Evolutionary conservation across 176 grass and related monocot genomes (phyloP).

Genomic region (Chrysopogon serrulatus): DNA sequence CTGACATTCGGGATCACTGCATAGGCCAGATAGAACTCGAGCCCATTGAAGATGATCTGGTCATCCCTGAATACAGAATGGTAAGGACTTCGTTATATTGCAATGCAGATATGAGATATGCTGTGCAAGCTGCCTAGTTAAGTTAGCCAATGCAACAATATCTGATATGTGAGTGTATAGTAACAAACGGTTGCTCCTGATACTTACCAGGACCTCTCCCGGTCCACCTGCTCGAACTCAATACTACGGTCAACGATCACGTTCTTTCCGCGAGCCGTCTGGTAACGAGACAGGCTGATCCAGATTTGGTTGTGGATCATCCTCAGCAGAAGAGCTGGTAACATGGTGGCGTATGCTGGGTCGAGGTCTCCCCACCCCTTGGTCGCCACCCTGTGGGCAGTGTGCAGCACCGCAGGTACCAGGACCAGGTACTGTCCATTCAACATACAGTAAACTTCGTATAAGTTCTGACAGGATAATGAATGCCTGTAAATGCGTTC

Average conservation of each 20-base stretch:
- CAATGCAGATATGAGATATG: background rate
- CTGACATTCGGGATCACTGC: constrained; percentile 5
- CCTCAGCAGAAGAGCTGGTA: constrained; percentile 60
- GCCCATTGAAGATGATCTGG: constrained; percentile 81
- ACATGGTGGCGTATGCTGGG: constrained; percentile 26
- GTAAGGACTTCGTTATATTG: background rate
- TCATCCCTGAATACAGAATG: constrained; percentile 64
- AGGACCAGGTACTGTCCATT: constrained; percentile 69
- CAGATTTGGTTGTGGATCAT: constrained; percentile 89
- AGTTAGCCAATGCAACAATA: background rate
- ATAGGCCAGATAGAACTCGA: constrained; percentile 54
- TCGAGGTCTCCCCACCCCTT: constrained; percentile 50
- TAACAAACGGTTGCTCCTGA: background rate
- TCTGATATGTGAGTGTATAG: background rate
- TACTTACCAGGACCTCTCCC: constrained; percentile 77
- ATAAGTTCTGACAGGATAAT: background rate
- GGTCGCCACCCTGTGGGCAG: constrained; percentile 34
- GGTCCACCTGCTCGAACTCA: constrained; percentile 88
- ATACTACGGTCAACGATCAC: constrained; percentile 76
- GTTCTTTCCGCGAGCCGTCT: constrained; percentile 71
- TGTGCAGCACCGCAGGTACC: constrained; percentile 53
- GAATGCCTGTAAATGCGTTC: background rate
- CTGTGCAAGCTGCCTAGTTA: background rate
- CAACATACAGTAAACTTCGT: background rate
- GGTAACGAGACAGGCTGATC: constrained; percentile 75